Base-by-base conservation (phyloP, 768 basidiomycete species). In the Hydnum rufescens region DNA sequence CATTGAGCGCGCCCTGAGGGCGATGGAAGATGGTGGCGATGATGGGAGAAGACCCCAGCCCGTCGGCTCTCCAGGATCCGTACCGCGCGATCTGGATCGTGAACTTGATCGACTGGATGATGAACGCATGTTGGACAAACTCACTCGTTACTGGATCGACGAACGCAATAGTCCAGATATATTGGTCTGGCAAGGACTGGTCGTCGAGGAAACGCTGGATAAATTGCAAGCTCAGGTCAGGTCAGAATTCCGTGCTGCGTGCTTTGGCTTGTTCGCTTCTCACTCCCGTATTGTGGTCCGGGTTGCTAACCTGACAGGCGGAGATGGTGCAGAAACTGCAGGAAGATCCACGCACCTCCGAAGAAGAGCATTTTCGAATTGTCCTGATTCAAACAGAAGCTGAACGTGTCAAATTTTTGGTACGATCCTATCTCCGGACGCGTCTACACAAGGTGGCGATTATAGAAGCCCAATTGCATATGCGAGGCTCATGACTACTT, bases 361-460 rank as follows among this genome's bases (percentile, higher is more conserved):
- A 93, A 60, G 88, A 93, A 56, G 90, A 96, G 57, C 89, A 96
- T 60, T 83, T 90, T 55, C 72, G 87, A 58, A 84, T 93, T 31
- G 81, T 88, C 71, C 79, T 96, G 51, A 90, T 86, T 0, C 87
- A 92, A 66, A 92, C 87, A 0, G 90, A 96, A 65, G 76, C 93
- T 58, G 90, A 96, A 62, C 77, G 92, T 39, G 85, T 88, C 59
- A 92, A 89, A 65, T 96, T 89, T 61, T 75, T 93, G 52, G 77
- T 95, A 25, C 69, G 90, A 53, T 86, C 87, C 1, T 96, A 93
- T 63, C 74, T 93, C 3, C 74, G 92, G 23, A 86, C 83, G 28
- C 71, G 90, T 54, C 64, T 93, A 50, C 78, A 74, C 70, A 96
- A 96, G 75, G 90, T 83, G 56, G 42, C 68, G 53, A 4, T 25